A percentile compares a stretch with the other conserved stretches of the same genome.
Evolutionary conservation across 2,329 filamentous ascomycete species (phyloP).

Genomic region (Beauveria australis): DNA sequence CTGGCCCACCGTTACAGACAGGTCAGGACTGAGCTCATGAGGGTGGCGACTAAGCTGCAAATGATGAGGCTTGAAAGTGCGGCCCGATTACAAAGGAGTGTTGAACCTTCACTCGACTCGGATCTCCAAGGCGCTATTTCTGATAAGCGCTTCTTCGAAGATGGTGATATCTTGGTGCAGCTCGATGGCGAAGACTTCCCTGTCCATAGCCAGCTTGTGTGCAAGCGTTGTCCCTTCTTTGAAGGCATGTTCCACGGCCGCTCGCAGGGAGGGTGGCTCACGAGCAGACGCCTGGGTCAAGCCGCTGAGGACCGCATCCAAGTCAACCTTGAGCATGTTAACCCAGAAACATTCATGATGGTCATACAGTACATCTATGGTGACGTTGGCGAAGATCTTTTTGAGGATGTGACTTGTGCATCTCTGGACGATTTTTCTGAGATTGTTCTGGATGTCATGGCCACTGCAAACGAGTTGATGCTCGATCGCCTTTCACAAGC

Average conservation of each 20-base stretch:
- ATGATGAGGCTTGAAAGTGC: conserved; percentile 67
- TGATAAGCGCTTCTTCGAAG: conserved; percentile 64
- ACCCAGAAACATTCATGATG: conserved; percentile 63
- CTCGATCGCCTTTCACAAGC: conserved; percentile 82
- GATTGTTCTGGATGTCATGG: conserved; percentile 83
- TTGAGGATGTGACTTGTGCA: conserved; percentile 63
- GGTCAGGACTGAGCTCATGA: conserved; percentile 81
- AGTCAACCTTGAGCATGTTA: conserved; percentile 78
- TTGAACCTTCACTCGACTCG: conserved; percentile 53
- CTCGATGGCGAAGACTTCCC: conserved; percentile 63
- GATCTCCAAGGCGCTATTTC: conserved; percentile 65
- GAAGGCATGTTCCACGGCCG: conserved; percentile 83
- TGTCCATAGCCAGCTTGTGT: conserved; percentile 72
- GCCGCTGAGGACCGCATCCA: conserved; percentile 39
- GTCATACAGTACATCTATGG: conserved; percentile 78
- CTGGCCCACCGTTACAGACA: conserved; percentile 69
- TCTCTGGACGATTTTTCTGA: conserved; percentile 81
- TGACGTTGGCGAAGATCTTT: conserved; percentile 71
- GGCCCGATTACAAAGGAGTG: conserved; percentile 63
- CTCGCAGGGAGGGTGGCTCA: conserved; percentile 76
- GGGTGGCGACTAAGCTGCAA: conserved; percentile 62
- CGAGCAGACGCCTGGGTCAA: conserved; percentile 49
- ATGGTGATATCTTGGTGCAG: conserved; percentile 72
- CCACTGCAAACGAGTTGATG: conserved; percentile 90
- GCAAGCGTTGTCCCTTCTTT: conserved; percentile 86